Base-by-base conservation (phyloP, 768 basidiomycete species). In the Mycena galericulata region DNA sequence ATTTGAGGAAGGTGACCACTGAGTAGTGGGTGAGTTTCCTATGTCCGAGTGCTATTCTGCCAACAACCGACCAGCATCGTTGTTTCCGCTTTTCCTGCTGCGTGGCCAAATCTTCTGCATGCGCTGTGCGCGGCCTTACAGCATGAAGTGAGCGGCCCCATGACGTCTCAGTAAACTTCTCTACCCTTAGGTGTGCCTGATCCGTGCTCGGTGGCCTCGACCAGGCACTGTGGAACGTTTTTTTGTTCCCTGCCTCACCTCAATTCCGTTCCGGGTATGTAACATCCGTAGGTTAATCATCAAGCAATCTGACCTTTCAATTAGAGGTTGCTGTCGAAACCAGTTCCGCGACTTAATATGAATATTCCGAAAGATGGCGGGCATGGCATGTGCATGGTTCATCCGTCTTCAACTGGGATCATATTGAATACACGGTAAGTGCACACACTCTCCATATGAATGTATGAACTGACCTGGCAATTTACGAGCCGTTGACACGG, bases 201-300 rank as follows among this genome's bases (percentile, higher is more conserved):
- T 67, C 65, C 65, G 65, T 61, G 17, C 45, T 55, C 20, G 22
- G 20, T 67, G 65, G 65, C 65, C 51, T 7, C 34, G 18, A 47
- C 47, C 58, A 61, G 59, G 65, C 53, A 67, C 59, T 0, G 22
- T 60, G 57, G 57, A 67, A 38, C 26, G 24, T 43, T 34, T 38
- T n/a, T 59, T 7, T 15, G 30, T 12, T 29, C 58, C 58, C 47
- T 36, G 20, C 8, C 22, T 14, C 20, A 7, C 29, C 15, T n/a
- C n/a, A n/a, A n/a, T n/a, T n/a, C n/a, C n/a, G n/a, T n/a, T n/a
- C 30, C 26, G 7, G 18, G 51, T 67, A 49, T 61, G 65, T 67
- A 67, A 67, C 58, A 60, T 12, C 53, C 65, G 65, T 27, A 61
- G 45, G 65, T 43, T 67, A 67, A 54, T 54, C 46, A 46, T 49